These are phyloP conservation scores for Penicillium brevicompactum DNA, from an alignment of 2,329 filamentous ascomycete genomes.

Conservation along the genomic window DNA sequence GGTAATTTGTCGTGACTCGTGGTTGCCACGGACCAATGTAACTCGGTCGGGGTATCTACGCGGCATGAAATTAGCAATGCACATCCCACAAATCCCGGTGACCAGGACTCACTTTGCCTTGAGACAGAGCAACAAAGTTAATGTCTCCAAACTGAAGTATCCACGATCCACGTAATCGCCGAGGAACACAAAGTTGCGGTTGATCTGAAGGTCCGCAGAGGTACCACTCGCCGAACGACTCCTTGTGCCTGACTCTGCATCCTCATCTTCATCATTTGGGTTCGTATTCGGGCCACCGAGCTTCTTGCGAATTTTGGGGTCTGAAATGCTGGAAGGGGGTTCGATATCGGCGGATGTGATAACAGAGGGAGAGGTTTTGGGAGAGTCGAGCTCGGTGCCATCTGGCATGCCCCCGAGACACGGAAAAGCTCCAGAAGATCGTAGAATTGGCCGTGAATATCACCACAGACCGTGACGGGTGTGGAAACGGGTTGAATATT, in stretches of 20 bases:
- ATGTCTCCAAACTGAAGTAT: constrained; percentile 73
- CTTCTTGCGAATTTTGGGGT: constrained; percentile 85
- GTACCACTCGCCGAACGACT: constrained; percentile 33
- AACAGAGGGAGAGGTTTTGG: constrained; percentile 68
- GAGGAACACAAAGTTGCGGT: constrained; percentile 72
- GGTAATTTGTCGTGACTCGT: constrained; percentile 95
- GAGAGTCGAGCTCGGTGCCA: constrained; percentile 69
- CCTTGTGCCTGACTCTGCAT: constrained; percentile 32
- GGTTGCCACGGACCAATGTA: constrained; percentile 91
- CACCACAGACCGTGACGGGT: constrained; percentile 94
- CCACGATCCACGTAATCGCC: constrained; percentile 75
- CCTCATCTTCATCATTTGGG: constrained; percentile 37
- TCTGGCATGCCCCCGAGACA: constrained; percentile 97
- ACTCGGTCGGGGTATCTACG: constrained; percentile 87
- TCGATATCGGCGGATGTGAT: constrained; percentile 93
- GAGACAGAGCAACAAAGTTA: constrained; percentile 71
- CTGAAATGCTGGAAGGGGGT: constrained; percentile 83
- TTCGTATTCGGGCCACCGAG: constrained; percentile 57
- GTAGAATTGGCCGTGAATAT: constrained; percentile 99
- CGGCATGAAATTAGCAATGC: neutral
- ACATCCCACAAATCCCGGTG: neutral
- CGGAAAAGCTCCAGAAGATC: constrained; percentile 95
- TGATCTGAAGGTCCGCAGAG: constrained; percentile 46
- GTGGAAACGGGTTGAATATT: constrained; percentile 98
- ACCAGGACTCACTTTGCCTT: constrained; percentile 63